A percentile compares a stretch with the other conserved stretches of the same genome.
Evolutionary conservation across 345 rosid genomes (phyloP).

Genomic region (Populus tremula): DNA sequence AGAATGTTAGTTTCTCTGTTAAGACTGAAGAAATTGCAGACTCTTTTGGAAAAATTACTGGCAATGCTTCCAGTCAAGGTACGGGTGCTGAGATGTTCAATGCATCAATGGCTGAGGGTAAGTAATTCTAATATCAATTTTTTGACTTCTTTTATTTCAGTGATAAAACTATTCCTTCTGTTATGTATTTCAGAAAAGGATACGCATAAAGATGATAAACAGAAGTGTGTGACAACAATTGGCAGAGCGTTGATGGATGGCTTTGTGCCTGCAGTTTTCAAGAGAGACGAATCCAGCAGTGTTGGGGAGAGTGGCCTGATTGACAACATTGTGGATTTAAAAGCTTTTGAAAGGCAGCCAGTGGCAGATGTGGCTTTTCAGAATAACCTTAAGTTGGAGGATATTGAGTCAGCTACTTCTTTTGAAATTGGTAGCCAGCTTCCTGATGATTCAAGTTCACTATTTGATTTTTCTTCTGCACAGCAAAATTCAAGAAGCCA

Average conservation of each 20-base stretch:
- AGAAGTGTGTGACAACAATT: conserved; percentile 3
- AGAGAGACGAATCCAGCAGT: conserved; percentile 4
- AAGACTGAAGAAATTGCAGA: conserved; percentile 9
- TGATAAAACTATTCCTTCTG: not conserved
- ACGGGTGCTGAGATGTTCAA: conserved; percentile 14
- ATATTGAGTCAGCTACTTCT: not conserved
- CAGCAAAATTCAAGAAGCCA: not conserved
- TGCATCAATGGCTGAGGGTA: conserved; percentile 23
- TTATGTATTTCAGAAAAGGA: conserved; percentile 23
- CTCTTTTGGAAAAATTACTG: not conserved
- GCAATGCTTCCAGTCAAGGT: conserved; percentile 9
- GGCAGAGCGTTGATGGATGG: not conserved
- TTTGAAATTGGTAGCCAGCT: conserved; percentile 7
- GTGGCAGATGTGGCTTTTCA: conserved; percentile 9
- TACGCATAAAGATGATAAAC: conserved; percentile 20
- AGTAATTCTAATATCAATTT: conserved; percentile 2
- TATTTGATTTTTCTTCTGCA: conserved; percentile 5
- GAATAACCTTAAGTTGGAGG: conserved; percentile 4
- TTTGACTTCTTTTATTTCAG: not conserved
- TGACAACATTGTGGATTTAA: conserved; percentile 11
- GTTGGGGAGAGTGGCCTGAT: not conserved
- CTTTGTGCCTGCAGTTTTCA: not conserved
- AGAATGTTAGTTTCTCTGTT: not conserved
- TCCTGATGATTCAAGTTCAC: conserved; percentile 17
- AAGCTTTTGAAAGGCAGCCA: conserved; percentile 17